Base-by-base conservation (phyloP, 768 basidiomycete species). In the Suillus brevipes region DNA sequence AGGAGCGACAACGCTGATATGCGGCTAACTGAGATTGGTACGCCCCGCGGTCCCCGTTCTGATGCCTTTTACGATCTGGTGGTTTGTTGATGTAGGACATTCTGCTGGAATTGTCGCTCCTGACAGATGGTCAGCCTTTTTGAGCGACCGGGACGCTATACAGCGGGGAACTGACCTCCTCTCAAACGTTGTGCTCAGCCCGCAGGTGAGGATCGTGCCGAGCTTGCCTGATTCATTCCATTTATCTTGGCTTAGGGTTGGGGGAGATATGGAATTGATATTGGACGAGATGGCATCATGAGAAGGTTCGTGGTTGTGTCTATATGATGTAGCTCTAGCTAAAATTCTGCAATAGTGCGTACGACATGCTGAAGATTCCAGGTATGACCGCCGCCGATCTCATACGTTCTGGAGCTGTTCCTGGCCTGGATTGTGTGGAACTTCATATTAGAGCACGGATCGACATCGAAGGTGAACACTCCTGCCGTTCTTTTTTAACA, bases 1-100 rank as follows among this genome's bases (percentile, higher is more conserved):
- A 83, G 95, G 60, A 89, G 90, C 60, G 95, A 97, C 76, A 97
- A 97, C 67, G 95, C 95, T 3, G 95, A 97, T 77, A 57, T 88
- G 60, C 83, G 95, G 55, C 77, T 97, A 64, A 96, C 95, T 0
- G 85, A 85, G 70, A 88, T 88, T 76, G 94, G 92, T 84, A 45
- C 47, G 73, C 69, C 34, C 43, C 28, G 38, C 40, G 20, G 47
- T 47, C 20, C 10, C 31, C 6, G 12, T 28, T 43, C 20, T 34
- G 16, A 23, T 8, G 20, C 18, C 7, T 59, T 23, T 60, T 50
- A 8, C 20, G 9, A 59, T 25, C 36, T 28, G 28, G 42, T 34
- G 43, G 9, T 56, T 31, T 50, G 64, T 14, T 23, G 49, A 63
- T 52, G 25, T 66, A 84, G 83, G 79, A n/a, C 72, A 78, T 42